Evolutionary conservation across 495 filamentous ascomycete species (phyloP), one percentile per base, ranked within the genome.

Genomic region (Penicillium verhagenii): DNA sequence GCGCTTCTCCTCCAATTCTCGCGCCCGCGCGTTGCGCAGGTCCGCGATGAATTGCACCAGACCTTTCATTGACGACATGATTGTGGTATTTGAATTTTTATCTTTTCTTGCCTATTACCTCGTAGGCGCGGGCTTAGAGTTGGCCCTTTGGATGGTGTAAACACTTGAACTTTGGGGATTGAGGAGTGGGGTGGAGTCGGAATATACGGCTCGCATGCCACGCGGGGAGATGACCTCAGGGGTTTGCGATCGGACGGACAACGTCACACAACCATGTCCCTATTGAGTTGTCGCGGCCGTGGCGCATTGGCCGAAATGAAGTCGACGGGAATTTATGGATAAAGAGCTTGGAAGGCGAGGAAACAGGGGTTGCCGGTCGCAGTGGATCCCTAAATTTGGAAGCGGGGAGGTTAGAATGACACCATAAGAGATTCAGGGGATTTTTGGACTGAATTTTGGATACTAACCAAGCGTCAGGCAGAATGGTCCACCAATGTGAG

Each of bases 11-110:
- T 99, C 95, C 55, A 99, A 74, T 67, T 99, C 95, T 37, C 95
- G 83, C 19, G 95, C 95, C 65, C 95, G 79, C 25, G 95, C 95
- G 70, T 97, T 97, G 59, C 95, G 81, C 57, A 99, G 72, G 71
- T 99, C 95, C 52, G 95, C 95, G 65, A 99, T 97, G 79, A 99
- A 99, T 72, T 96, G 93, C 24, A 97, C 94, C 54, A 99, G 79
- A 14, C 94, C 87, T 77, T 77, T 86, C 89, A 92, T 92, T 50
- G 90, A 90, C 42, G 87, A 84, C 74, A 78, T 78, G 51, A 20
- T 60, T 40, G 11, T n/a, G 23, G 37, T 37, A 24, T 26, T 21
- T 21, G 21, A 25, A 3, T n/a, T 25, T 45, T 42, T 21, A 18
- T 3, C 23, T 16, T 45, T 20, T 44, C 16, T 16, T 45, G 14